A percentile compares a stretch with the other conserved stretches of the same genome.
phyloP scores from a whole-genome alignment of 2,329 filamentous ascomycete species.

The Fusarium albidum region DNA sequence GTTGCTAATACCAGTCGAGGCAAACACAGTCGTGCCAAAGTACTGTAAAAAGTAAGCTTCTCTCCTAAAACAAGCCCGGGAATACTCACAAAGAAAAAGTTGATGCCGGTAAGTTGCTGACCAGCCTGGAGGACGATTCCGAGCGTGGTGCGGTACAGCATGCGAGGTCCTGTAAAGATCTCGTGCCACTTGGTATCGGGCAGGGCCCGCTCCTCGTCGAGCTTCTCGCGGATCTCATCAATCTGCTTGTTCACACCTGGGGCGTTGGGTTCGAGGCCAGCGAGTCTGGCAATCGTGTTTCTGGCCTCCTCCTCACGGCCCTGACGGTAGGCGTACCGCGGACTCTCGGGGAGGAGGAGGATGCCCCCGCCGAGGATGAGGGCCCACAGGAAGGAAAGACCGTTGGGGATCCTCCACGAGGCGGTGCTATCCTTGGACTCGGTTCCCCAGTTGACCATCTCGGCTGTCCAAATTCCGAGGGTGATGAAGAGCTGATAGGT shows the following conservation, averaged over 20 bases:
- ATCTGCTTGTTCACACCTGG: slow-evolving; percentile 57
- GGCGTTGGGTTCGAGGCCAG: slow-evolving; percentile 51
- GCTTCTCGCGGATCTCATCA: slow-evolving; percentile 59
- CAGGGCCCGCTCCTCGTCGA: slow-evolving; percentile 54
- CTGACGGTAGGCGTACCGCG: slow-evolving; percentile 58
- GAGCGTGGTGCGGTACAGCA: slow-evolving; percentile 69
- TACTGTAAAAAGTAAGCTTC: slow-evolving; percentile 43
- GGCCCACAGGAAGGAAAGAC: slow-evolving; percentile 64
- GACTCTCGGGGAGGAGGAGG: slow-evolving; percentile 63
- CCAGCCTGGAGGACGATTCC: slow-evolving; percentile 70
- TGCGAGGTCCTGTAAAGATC: slow-evolving; percentile 73
- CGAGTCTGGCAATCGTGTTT: slow-evolving; percentile 55
- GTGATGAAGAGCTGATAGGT: slow-evolving; percentile 76
- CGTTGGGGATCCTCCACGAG: slow-evolving; percentile 71
- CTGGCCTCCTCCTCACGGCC: slow-evolving; percentile 59
- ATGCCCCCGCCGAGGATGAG: slow-evolving; percentile 59
- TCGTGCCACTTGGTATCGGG: slow-evolving; percentile 62
- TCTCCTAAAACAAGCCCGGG: not conserved
- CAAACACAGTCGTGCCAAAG: slow-evolving; percentile 72
- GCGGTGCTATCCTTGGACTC: slow-evolving; percentile 53
- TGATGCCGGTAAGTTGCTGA: slow-evolving; percentile 70
- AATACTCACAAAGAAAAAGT: slow-evolving; percentile 64
- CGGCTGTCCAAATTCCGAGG: slow-evolving; percentile 68
- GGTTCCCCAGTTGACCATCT: slow-evolving; percentile 70
- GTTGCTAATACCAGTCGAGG: slow-evolving; percentile 69